Evolutionary conservation across 805 yeast genomes (phyloP), one percentile per base, ranked within the genome.

Genomic region (Zygotorulaspora danielsina): DNA sequence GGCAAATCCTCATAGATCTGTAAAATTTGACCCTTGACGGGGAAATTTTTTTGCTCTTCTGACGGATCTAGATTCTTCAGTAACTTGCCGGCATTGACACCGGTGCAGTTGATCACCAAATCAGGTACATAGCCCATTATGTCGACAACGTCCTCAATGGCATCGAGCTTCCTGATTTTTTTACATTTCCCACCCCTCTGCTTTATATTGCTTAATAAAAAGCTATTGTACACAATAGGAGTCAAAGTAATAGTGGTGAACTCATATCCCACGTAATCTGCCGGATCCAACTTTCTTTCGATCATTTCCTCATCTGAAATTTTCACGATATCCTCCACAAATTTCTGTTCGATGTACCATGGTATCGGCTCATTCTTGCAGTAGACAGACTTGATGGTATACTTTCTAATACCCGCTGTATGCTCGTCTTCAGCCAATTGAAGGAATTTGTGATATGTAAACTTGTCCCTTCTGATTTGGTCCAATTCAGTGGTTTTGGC

Each of bases 11-110:
- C 78, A 27, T 72, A 64, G 7, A 76, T 73, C 19, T 75, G 67
- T 7, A 78, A 53, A 8, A 75, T 75, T 50, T 78, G 84, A 1
- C 86, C 87, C 45, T 73, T 65, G n/a, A 79, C 72, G 1, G 83
- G 78, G 48, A 54, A 71, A 22, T 70, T 66, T 2, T 59, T 50
- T 3, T 60, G 36, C 26, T 42, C 20, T 12, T 65, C 61, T 10
- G 71, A 74, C 3, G 79, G 79, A 3, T 53, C 59, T 8, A 78
- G 60, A 6, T 53, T 49, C 5, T 62, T 54, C 30, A 53, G 33
- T 15, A 53, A 30, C 25, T 42, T 46, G 6, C 51, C 54, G 0
- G 81, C 76, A 19, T 67, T 51, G 3, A 78, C 51, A 1, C 86
- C 88, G 1, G 81, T 63, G 35, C 78, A 70, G 49, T 81, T 81